Conservation (phyloP, 225 moss, liverwort and hornwort species). For the Neckera pumila region DNA sequence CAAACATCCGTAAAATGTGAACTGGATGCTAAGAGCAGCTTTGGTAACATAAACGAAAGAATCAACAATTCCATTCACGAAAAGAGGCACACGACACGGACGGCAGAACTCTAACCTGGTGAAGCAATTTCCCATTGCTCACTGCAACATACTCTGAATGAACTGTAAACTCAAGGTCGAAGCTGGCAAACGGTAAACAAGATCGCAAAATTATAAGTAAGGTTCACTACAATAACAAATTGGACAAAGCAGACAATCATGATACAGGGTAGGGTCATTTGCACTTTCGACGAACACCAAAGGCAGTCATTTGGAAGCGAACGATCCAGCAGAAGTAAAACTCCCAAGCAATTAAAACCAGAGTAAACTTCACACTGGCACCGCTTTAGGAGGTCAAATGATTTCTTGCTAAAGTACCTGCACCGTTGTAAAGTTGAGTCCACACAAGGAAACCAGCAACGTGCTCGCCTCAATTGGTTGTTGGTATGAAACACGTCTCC, state of each 20-base stretch:
- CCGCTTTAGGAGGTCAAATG: neutral
- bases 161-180: slow-evolving; percentile 86
- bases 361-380: neutral
- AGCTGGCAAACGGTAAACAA: slow-evolving; percentile 43
- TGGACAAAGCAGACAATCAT: neutral
- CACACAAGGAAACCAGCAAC: slow-evolving; percentile 99
- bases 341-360: neutral
- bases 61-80: neutral
- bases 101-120: slow-evolving; percentile 49
- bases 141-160: slow-evolving; percentile 80
- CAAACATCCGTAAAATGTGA: neutral
- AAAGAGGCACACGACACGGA: neutral
- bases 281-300: neutral
- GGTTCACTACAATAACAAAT: neutral
- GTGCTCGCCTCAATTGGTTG: slow-evolving; percentile 85
- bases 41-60: neutral
- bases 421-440: slow-evolving; percentile 81
- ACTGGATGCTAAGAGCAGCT: neutral
- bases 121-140: slow-evolving; percentile 89
- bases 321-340: neutral
- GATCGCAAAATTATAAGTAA: neutral
- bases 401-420: slow-evolving; percentile 37
- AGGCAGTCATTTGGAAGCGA: neutral
- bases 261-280: neutral
- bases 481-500: slow-evolving; percentile 64